Evolutionary conservation across 345 rosid genomes (phyloP).

Genomic region (Cardamine resedifolia): DNA sequence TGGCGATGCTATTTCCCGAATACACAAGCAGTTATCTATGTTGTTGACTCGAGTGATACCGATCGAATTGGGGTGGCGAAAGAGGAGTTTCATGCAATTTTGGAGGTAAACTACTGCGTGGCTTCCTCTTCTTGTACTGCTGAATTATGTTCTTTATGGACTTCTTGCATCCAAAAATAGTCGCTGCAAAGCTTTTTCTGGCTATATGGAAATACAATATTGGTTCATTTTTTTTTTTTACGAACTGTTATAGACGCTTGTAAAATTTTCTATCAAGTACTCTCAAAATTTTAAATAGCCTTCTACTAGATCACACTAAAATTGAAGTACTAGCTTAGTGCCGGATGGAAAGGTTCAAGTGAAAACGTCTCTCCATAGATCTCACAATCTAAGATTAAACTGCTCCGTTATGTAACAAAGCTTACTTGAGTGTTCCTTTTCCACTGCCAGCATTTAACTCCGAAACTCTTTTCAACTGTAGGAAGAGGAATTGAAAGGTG

Average conservation of each 20-base stretch:
- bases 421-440: neutral
- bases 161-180: neutral
- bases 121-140: constrained; percentile 3
- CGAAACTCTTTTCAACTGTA: constrained; percentile 12
- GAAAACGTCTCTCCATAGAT: neutral
- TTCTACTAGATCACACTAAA: constrained; percentile 3
- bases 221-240: constrained; percentile 4
- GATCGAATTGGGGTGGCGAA: constrained; percentile 54
- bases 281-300: neutral
- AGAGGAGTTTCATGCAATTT: constrained; percentile 63
- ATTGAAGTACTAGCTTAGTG: neutral
- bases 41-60: constrained; percentile 62
- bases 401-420: neutral
- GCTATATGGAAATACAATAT: neutral
- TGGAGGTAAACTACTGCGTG: constrained; percentile 43
- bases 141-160: neutral
- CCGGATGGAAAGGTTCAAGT: neutral
- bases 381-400: neutral
- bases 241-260: neutral
- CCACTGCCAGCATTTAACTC: neutral
- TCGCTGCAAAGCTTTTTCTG: neutral
- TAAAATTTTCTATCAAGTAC: neutral
- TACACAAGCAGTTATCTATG: constrained; percentile 51
- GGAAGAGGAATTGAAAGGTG: constrained; percentile 62
- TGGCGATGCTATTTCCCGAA: constrained; percentile 74